Evolutionary conservation across 331 rosid species (phyloP).

Genomic region (Pyracantha coccinea): DNA sequence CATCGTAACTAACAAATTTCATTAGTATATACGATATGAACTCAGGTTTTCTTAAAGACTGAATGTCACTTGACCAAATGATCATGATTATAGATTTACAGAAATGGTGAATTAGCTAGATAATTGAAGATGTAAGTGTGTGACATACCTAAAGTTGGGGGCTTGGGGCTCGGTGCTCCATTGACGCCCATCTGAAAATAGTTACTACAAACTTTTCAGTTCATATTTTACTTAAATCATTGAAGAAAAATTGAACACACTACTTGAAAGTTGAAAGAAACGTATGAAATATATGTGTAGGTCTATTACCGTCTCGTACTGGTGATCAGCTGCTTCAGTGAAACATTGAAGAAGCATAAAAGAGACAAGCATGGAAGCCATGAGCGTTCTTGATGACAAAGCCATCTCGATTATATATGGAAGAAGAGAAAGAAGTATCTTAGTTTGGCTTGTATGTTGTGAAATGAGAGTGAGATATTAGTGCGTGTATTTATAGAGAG

Average conservation of each 20-base stretch:
- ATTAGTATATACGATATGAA: too few relatives aligned
- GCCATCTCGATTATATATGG: constrained; percentile 10
- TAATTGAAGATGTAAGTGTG: too few relatives aligned
- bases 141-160: background rate
- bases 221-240: too few relatives aligned
- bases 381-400: constrained; percentile 10
- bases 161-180: background rate
- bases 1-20: too few relatives aligned
- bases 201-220: background rate
- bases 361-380: constrained; percentile 9
- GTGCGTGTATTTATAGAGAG: too few relatives aligned
- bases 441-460: background rate
- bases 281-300: too few relatives aligned
- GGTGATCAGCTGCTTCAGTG: background rate
- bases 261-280: background rate
- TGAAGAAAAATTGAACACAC: too few relatives aligned
- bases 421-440: background rate
- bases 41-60: too few relatives aligned
- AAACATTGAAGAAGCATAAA: constrained; percentile 13
- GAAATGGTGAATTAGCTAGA: too few relatives aligned
- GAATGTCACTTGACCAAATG: too few relatives aligned
- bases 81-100: too few relatives aligned
- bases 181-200: background rate
- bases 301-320: background rate
- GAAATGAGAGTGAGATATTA: background rate